Evolutionary conservation across 2,329 filamentous ascomycete species (phyloP), one percentile per base, ranked within the genome.

Genomic region (Phialophora chinensis): DNA sequence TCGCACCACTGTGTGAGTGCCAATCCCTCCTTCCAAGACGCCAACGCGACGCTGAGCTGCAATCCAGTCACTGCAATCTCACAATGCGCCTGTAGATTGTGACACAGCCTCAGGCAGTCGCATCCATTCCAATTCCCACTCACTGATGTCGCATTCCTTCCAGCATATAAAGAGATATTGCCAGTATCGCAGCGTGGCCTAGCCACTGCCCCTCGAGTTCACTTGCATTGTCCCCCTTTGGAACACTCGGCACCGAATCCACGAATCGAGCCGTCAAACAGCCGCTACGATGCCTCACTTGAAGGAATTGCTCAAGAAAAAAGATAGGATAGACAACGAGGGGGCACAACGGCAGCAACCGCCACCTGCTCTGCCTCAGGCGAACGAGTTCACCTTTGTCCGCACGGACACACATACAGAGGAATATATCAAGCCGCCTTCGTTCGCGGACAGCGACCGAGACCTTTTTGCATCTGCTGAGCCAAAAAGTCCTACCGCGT

Each of bases 321-420:
- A 87, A 73, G 85, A 87, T 47, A 86, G 82, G 73, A 77, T 84
- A 60, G 79, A 77, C 66, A 76, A 79, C 64, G 76, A 78, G 27
- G 72, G 74, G 44, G 73, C 73, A 29, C 4, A 60, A 52, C 38
- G 23, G 35, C 27, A 72, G 14, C 38, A 49, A 68, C 71, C 23
- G 71, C 73, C 29, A 72, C 72, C 56, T 67, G 7, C 50, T 29
- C 77, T 70, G 54, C 68, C 68, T 17, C 85, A 71, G 76, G 70
- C 83, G 1, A 88, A 90, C 65, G 88, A 91, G 72, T 92, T 97
- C 81, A 92, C 85, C 69, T 92, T 97, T 80, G 85, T 95, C 74
- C 90, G 93, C 68, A 90, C 91, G 71, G 94, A 96, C 75, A 97
- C 93, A 0, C 80, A 88, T 71, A 88, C 89, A 1, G 86, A 93